phyloP scores from a whole-genome alignment of 2,329 filamentous ascomycete genomes.

The Tricladium varicosporioides region DNA sequence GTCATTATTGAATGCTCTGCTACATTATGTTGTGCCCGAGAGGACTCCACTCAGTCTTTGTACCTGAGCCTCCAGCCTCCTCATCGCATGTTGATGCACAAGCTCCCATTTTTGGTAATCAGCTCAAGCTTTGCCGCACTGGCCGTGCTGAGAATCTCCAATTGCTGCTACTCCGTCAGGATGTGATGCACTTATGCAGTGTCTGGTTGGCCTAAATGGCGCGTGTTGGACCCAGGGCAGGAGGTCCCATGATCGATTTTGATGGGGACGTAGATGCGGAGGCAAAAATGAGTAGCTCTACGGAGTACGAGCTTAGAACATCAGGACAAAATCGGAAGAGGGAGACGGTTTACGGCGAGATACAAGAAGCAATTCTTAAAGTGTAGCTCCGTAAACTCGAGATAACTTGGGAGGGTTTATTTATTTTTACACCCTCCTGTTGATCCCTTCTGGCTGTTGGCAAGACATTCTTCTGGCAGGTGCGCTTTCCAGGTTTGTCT shows the following conservation, averaged over 20 bases:
- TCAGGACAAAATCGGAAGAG: background rate
- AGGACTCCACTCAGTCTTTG: constrained; percentile 1
- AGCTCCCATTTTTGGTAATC: constrained; percentile 10
- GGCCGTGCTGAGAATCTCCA: constrained; percentile 1
- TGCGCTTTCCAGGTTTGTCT: too few species aligned
- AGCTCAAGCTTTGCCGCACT: constrained; percentile 11
- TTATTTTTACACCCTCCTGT: too few species aligned
- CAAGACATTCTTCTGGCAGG: too few species aligned
- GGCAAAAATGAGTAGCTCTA: background rate
- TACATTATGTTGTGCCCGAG: constrained; percentile 10
- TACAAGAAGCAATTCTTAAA: too few species aligned
- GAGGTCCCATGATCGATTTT: constrained; percentile 24
- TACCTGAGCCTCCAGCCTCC: constrained; percentile 6
- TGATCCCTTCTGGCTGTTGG: too few species aligned
- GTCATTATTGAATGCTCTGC: constrained; percentile 3
- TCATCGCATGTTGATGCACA: constrained; percentile 1
- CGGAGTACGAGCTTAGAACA: background rate
- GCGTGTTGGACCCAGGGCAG: constrained; percentile 18
- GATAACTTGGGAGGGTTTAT: too few species aligned
- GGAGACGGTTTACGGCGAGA: background rate
- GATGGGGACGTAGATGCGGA: background rate
- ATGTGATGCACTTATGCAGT: constrained; percentile 26
- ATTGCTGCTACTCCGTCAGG: constrained; percentile 11
- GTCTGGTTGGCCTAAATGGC: constrained; percentile 7
- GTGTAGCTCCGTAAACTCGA: too few species aligned